Conservation (phyloP, 2,329 filamentous ascomycete species). For the Trichophyton mentagrophytes region DNA sequence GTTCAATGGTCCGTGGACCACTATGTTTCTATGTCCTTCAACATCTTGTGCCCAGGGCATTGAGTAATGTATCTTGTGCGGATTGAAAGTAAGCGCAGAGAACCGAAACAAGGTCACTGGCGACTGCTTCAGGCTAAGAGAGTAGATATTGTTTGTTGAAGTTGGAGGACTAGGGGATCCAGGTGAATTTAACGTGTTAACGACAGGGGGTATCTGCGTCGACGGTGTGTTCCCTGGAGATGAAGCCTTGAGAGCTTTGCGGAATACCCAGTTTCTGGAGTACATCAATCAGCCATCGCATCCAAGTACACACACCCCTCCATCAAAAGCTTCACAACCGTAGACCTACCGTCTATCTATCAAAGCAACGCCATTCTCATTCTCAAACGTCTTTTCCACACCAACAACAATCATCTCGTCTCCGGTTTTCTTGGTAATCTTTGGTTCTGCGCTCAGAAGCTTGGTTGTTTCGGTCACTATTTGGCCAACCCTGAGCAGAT, state of each 20-base stretch:
- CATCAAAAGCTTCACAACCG: not conserved
- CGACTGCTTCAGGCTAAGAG: slow-evolving; percentile 25
- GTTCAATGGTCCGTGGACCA: slow-evolving; percentile 34
- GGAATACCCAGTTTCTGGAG: slow-evolving; percentile 35
- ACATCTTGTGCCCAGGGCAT: slow-evolving; percentile 32
- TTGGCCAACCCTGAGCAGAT: slow-evolving; percentile 42
- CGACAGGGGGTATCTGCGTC: slow-evolving; percentile 3
- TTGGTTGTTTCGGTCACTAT: slow-evolving; percentile 44
- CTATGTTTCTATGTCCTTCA: slow-evolving; percentile 32
- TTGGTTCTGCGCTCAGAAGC: slow-evolving; percentile 42
- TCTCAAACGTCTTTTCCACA: slow-evolving; percentile 48
- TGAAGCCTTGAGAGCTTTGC: slow-evolving; percentile 25
- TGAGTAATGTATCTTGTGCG: slow-evolving; percentile 35
- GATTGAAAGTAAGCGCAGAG: slow-evolving; percentile 34
- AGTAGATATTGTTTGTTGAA: slow-evolving; percentile 18
- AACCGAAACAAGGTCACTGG: slow-evolving; percentile 33
- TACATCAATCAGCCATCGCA: not conserved
- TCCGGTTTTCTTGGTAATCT: slow-evolving; percentile 41
- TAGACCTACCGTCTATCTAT: slow-evolving; percentile 40
- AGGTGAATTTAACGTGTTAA: slow-evolving; percentile 3
- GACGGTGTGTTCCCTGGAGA: slow-evolving; percentile 5
- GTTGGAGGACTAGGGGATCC: slow-evolving; percentile 14
- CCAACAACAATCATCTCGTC: slow-evolving; percentile 53
- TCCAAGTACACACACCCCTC: not conserved
- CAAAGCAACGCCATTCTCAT: slow-evolving; percentile 39